A percentile compares a stretch with the other conserved stretches of the same genome.
phyloP scores from a whole-genome alignment of 148 eudicot genomes.

The Camellia japonica region DNA sequence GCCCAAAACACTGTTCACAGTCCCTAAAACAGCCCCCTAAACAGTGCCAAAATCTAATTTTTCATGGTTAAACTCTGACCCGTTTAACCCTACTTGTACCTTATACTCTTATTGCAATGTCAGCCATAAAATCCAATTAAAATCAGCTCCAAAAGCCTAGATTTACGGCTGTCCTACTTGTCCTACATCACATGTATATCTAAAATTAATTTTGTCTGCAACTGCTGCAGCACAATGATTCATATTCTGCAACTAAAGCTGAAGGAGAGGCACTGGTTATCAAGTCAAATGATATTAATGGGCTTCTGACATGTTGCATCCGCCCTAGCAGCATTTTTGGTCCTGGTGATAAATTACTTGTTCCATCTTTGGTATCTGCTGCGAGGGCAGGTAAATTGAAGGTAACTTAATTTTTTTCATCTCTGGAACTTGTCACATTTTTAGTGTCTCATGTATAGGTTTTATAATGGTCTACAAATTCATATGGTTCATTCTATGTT shows the following conservation, averaged over 20 bases:
- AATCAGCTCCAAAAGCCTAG: too few relatives aligned
- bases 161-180: too few relatives aligned
- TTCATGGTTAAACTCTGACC: too few relatives aligned
- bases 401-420: conserved; percentile 36
- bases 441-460: background rate
- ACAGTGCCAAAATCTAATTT: too few relatives aligned
- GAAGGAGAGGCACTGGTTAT: conserved; percentile 87
- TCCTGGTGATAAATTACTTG: conserved; percentile 91
- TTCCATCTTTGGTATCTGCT: conserved; percentile 85
- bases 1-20: too few relatives aligned
- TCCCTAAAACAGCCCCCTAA: too few relatives aligned
- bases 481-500: background rate
- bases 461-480: background rate
- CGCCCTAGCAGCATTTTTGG: conserved; percentile 97
- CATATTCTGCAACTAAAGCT: conserved; percentile 90
- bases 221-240: conserved; percentile 74
- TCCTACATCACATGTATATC: background rate
- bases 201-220: conserved; percentile 1
- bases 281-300: conserved; percentile 76
- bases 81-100: too few relatives aligned
- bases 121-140: too few relatives aligned
- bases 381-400: conserved; percentile 94
- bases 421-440: background rate
- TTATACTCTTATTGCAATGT: too few relatives aligned
- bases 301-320: conserved; percentile 90